phyloP scores from a whole-genome alignment of 2,329 filamentous ascomycete species.

The Arthrobotrys conoides region DNA sequence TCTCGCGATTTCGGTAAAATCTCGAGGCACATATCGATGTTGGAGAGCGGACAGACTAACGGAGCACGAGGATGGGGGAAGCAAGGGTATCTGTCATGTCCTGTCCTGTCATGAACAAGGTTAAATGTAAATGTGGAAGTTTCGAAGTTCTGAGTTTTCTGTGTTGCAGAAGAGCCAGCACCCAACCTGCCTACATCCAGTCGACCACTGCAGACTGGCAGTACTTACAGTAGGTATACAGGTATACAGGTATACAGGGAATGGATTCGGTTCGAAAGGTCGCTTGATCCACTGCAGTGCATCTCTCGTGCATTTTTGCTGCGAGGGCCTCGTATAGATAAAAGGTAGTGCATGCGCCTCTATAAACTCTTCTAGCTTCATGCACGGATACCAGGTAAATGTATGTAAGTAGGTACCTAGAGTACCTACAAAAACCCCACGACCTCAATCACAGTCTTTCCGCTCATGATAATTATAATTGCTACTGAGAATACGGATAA shows the following conservation, averaged over 20 bases:
- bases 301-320: conserved; percentile 28
- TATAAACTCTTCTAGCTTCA: conserved; percentile 1
- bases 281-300: conserved; percentile 54
- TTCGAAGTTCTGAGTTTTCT: conserved; percentile 15
- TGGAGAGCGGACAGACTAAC: conserved; percentile 3
- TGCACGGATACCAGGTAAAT: no score
- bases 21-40: conserved; percentile 9
- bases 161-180: conserved; percentile 16
- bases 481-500: conserved; percentile 38
- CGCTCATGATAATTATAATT: conserved; percentile 37
- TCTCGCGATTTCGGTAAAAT: conserved; percentile 61
- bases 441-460: conserved; percentile 31
- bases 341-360: conserved; percentile 43
- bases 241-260: background rate
- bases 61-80: conserved; percentile 57
- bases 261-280: conserved; percentile 33
- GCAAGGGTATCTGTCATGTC: conserved; percentile 21
- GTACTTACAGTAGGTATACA: no score
- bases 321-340: conserved; percentile 46
- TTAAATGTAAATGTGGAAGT: background rate
- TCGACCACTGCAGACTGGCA: no score
- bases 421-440: no score
- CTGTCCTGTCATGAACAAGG: background rate
- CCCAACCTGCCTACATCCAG: no score
- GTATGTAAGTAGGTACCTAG: no score